phyloP scores from a whole-genome alignment of 306 rosid genomes.

The Medicago lupulina region DNA sequence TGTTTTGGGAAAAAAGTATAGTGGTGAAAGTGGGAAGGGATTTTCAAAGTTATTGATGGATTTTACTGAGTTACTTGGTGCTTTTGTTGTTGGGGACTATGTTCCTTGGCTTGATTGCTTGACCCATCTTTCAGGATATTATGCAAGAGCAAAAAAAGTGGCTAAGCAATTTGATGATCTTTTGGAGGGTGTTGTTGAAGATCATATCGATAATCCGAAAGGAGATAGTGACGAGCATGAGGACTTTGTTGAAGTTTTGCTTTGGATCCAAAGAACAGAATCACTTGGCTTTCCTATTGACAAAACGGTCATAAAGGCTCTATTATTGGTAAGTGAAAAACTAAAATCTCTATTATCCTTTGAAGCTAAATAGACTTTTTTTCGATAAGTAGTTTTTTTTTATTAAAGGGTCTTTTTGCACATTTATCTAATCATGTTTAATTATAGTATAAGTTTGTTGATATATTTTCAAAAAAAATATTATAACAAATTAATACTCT shows the following conservation, averaged over 20 bases:
- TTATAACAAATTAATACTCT: too few relatives aligned
- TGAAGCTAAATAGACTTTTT: too few relatives aligned
- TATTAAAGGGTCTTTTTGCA: too few relatives aligned
- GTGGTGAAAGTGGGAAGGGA: conserved; percentile 34
- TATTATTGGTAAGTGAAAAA: conserved; percentile 28
- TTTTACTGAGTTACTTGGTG: conserved; percentile 47
- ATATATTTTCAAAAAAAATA: too few relatives aligned
- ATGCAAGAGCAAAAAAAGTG: conserved; percentile 46
- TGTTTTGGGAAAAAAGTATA: conserved; percentile 60
- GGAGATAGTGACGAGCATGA: not conserved
- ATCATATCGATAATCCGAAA: conserved; percentile 39
- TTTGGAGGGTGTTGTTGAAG: conserved; percentile 54
- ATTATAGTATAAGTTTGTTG: too few relatives aligned
- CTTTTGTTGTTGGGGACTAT: conserved; percentile 49
- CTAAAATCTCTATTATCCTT: too few relatives aligned
- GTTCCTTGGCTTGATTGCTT: conserved; percentile 65
- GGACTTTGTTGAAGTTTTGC: conserved; percentile 65
- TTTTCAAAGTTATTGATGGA: conserved; percentile 45
- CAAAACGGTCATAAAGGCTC: conserved; percentile 51
- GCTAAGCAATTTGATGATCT: conserved; percentile 53
- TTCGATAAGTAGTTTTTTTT: too few relatives aligned
- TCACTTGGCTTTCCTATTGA: conserved; percentile 52
- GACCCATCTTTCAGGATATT: conserved; percentile 42
- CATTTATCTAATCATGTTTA: too few relatives aligned
- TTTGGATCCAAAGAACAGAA: conserved; percentile 45